These are phyloP conservation scores for Takashimella tepidaria DNA, from an alignment of 1,284 basidiomycete species.

Conservation along the genomic window DNA sequence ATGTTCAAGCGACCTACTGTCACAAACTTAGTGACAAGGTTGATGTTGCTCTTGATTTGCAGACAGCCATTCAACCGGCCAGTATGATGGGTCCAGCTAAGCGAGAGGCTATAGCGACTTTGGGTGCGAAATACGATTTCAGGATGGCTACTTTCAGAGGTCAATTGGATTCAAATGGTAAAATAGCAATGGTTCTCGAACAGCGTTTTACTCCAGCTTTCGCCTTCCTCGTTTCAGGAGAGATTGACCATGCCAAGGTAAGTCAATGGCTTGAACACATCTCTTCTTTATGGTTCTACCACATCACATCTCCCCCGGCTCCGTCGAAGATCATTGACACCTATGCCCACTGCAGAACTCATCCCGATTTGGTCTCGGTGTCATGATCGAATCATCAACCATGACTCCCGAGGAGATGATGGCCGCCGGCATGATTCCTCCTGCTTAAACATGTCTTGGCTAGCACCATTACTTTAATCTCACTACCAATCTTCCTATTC, in stretches of 20 bases:
- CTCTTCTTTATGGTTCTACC: background rate
- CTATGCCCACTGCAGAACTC: conserved; percentile 58
- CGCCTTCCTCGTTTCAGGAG: conserved; percentile 87
- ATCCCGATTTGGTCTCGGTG: conserved; percentile 89
- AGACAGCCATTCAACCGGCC: conserved; percentile 68
- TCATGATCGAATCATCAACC: conserved; percentile 74
- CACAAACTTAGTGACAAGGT: conserved; percentile 93
- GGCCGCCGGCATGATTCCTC: conserved; percentile 43
- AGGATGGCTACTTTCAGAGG: conserved; percentile 88
- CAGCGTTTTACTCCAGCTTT: conserved; percentile 94
- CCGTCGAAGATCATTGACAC: background rate
- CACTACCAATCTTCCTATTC: no score
- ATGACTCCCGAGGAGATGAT: conserved; percentile 48
- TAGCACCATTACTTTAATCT: background rate
- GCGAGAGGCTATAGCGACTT: conserved; percentile 84
- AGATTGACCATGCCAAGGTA: conserved; percentile 98
- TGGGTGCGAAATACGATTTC: conserved; percentile 96
- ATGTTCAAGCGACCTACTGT: conserved; percentile 92
- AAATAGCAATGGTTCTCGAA: conserved; percentile 90
- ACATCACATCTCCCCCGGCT: background rate
- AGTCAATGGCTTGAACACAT: conserved; percentile 20
- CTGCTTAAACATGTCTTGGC: conserved; percentile 16
- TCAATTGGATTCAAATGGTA: conserved; percentile 86
- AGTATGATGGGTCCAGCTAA: conserved; percentile 53
- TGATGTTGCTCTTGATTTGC: conserved; percentile 95